Evolutionary conservation across 1,139 yeast species (phyloP).

Genomic region (Blastobotrys serpentis): DNA sequence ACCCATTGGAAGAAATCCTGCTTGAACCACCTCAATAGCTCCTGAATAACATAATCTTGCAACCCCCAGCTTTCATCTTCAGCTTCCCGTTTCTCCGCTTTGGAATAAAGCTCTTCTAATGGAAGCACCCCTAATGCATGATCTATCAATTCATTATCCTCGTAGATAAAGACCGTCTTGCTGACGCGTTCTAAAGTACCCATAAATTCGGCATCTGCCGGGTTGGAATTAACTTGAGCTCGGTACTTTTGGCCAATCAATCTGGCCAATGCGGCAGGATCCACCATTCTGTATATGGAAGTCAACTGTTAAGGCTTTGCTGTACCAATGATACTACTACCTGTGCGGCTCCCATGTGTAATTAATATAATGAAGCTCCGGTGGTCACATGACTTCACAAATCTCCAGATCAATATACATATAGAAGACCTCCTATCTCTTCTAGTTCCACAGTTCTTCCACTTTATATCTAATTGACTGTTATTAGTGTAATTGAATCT

Average conservation of each 20-base stretch:
- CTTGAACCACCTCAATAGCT: conserved; percentile 71
- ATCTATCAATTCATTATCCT: conserved; percentile 38
- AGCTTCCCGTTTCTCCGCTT: conserved; percentile 42
- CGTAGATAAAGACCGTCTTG: conserved; percentile 39
- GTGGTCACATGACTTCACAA: no score
- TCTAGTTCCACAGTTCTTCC: no score
- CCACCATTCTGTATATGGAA: conserved; percentile 5
- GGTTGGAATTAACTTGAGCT: neutral
- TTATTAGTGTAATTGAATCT: no score
- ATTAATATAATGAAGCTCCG: no score
- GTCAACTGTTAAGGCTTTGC: neutral
- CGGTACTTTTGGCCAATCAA: conserved; percentile 16
- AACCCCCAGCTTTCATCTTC: conserved; percentile 45
- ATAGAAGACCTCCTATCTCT: no score
- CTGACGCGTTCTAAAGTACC: conserved; percentile 11
- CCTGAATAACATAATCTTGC: conserved; percentile 70
- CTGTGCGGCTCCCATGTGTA: no score
- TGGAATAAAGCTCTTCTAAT: conserved; percentile 37
- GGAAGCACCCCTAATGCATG: conserved; percentile 43
- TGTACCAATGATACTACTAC: no score
- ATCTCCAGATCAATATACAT: no score
- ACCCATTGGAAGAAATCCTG: conserved; percentile 82
- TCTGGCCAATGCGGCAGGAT: conserved; percentile 12
- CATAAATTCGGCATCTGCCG: conserved; percentile 1
- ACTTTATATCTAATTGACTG: no score